These are phyloP conservation scores for Narthecium ossifragum DNA, from an alignment of 106 monocot species.

Conservation along the genomic window DNA sequence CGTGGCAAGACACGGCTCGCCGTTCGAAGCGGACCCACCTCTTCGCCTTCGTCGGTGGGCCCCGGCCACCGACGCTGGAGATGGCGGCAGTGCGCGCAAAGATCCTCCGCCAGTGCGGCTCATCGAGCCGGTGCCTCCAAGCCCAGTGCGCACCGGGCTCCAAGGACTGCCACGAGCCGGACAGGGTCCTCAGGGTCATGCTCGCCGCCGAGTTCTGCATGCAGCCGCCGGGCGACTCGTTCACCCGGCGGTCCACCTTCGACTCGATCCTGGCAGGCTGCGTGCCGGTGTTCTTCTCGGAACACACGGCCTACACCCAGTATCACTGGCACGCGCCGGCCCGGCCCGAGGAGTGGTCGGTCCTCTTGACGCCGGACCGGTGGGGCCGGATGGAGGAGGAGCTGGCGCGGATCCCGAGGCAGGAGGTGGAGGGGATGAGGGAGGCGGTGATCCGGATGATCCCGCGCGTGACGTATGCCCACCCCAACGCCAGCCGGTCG, in stretches of 20 bases:
- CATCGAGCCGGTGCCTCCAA: slow-evolving; percentile 27
- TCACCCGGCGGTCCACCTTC: slow-evolving; percentile 52
- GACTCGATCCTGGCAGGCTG: slow-evolving; percentile 60
- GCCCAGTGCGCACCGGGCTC: slow-evolving; percentile 34
- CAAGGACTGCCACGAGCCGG: slow-evolving; percentile 34
- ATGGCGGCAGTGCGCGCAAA: slow-evolving; percentile 26
- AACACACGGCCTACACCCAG: slow-evolving; percentile 66
- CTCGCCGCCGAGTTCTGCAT: slow-evolving; percentile 45
- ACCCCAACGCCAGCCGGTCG: slow-evolving; percentile 37
- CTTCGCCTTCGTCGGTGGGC: slow-evolving; percentile 53
- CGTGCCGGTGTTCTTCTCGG: slow-evolving; percentile 59
- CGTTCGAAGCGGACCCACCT: slow-evolving; percentile 24
- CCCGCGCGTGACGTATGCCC: slow-evolving; percentile 41
- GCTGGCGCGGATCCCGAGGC: slow-evolving; percentile 26
- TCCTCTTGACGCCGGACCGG: slow-evolving; percentile 27
- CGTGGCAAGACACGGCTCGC: slow-evolving; percentile 22
- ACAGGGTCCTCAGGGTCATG: slow-evolving; percentile 34
- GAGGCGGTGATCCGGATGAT: slow-evolving; percentile 34
- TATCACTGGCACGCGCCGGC: slow-evolving; percentile 44
- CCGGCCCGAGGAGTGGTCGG: slow-evolving; percentile 38
- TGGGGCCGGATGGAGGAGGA: slow-evolving; percentile 36
- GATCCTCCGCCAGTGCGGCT: slow-evolving; percentile 38
- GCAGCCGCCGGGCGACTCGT: slow-evolving; percentile 68
- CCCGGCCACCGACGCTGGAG: slow-evolving; percentile 16
- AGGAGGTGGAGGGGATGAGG: slow-evolving; percentile 20